A percentile compares a stretch with the other conserved stretches of the same genome.
Evolutionary conservation across 2,329 filamentous ascomycete genomes (phyloP).

Genomic region (Cladosporium velox): DNA sequence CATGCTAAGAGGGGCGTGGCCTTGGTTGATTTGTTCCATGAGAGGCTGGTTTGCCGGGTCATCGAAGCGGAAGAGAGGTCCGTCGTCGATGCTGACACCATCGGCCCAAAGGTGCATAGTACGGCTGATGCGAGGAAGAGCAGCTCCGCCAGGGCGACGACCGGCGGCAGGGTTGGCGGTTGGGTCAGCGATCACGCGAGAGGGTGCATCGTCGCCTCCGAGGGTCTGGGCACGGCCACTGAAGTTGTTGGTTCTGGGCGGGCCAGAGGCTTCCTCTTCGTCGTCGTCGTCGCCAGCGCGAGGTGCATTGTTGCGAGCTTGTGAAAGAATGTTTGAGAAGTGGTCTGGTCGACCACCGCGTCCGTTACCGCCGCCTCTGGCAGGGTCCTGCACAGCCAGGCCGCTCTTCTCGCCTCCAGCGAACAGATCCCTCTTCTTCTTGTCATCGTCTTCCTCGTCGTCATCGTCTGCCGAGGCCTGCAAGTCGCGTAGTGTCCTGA

Average conservation of each 20-base stretch:
- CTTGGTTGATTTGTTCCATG: slow-evolving; percentile 73
- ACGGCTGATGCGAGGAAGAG: slow-evolving; percentile 58
- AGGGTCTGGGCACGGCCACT: slow-evolving; percentile 72
- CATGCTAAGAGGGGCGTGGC: slow-evolving; percentile 73
- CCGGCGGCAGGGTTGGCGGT: slow-evolving; percentile 32
- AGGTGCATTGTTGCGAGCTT: slow-evolving; percentile 58
- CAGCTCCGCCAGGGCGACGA: slow-evolving; percentile 42
- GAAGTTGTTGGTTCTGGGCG: slow-evolving; percentile 51
- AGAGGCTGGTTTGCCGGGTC: slow-evolving; percentile 73
- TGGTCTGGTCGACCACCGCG: slow-evolving; percentile 40
- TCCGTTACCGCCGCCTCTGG: slow-evolving; percentile 37
- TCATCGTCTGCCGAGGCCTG: slow-evolving; percentile 51
- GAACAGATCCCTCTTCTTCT: slow-evolving; percentile 69
- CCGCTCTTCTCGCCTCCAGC: slow-evolving; percentile 84
- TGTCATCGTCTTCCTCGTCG: slow-evolving; percentile 63
- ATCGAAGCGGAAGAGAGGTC: slow-evolving; percentile 74
- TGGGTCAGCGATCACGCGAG: slow-evolving; percentile 67
- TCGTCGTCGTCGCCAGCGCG: slow-evolving; percentile 54
- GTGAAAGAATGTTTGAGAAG: slow-evolving; percentile 53
- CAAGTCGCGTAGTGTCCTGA: slow-evolving; percentile 49
- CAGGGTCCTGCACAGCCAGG: slow-evolving; percentile 66
- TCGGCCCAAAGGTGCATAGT: slow-evolving; percentile 79
- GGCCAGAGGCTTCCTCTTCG: slow-evolving; percentile 41
- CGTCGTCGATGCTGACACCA: slow-evolving; percentile 83
- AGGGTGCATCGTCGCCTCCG: slow-evolving; percentile 74